Base-by-base conservation (phyloP, 768 basidiomycete genomes). In the Paxillus involutus region DNA sequence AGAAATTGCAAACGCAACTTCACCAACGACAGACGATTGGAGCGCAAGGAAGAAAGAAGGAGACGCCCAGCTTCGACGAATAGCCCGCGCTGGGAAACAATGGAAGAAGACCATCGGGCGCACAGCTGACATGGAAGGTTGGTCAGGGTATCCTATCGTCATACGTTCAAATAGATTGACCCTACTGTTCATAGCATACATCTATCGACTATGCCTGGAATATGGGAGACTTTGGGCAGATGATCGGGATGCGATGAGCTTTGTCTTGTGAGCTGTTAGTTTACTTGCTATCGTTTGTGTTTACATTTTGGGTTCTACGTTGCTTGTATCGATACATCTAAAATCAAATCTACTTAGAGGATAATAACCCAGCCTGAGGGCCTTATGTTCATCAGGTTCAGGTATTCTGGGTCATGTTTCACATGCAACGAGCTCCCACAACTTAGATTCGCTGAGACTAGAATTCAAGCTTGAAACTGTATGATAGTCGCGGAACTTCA, bases 41-140 rank as follows among this genome's bases (percentile, higher is more conserved):
- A 47, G 66, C 69, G 41, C 46, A 26, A 59, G 65, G 45, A 59
- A 75, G 17, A 61, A 71, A 6, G 84, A 91, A 55, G 89, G 89
- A 4, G 92, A 96, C 64, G 74, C 75, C 26, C 79, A 86, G 44
- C 73, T 94, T 51, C 77, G 85, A 37, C 81, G 90, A 60, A 96
- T 98, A 37, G 95, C 96, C 0, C 75, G 86, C 41, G 92, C 94
- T 2, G 95, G 96, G n/a, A 86, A 94, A 64, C 81, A 90, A 54
- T 98, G 96, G 96, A 93, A 89, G 70, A 80, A 83, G 62, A 89
- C 84, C 1, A 80, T 92, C 17, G 92, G 91, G 26, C 73, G 96
- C 47, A 84, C 80, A 51, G 77, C 87, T 51, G 96, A 98, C 73
- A 94, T 97, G 90, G 92, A 98, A 81, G 88, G 93, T 92, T 57